phyloP scores from a whole-genome alignment of 164 flowering plant species.

The Taxillus chinensis region DNA sequence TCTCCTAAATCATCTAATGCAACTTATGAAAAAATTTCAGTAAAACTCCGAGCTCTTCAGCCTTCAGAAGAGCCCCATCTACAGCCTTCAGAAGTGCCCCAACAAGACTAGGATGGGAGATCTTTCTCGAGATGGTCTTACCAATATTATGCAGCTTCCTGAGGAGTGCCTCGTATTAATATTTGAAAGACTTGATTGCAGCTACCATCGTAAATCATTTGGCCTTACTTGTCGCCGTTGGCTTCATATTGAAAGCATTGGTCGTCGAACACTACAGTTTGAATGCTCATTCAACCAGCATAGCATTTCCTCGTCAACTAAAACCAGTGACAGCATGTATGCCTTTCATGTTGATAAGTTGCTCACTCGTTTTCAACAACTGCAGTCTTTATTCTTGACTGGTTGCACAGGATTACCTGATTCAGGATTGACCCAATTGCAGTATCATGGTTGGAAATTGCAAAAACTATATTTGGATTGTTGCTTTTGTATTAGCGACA shows the following conservation, averaged over 20 bases:
- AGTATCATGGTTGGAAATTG: constrained; percentile 32
- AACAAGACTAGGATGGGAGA: constrained; percentile 12
- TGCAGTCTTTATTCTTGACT: constrained; percentile 41
- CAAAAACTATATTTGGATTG: constrained; percentile 39
- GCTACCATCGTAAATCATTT: constrained; percentile 49
- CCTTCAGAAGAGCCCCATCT: constrained; percentile 29
- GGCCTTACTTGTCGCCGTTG: constrained; percentile 64
- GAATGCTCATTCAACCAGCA: constrained; percentile 30
- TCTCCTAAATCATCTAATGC: constrained; percentile 28
- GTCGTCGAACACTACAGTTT: constrained; percentile 47
- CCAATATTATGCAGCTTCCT: constrained; percentile 42
- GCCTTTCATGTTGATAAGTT: constrained; percentile 33
- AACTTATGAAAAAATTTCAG: constrained; percentile 29
- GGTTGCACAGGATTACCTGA: constrained; percentile 58
- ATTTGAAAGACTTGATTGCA: constrained; percentile 27
- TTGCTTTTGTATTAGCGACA: constrained; percentile 49
- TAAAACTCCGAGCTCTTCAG: constrained; percentile 49
- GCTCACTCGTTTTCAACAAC: constrained; percentile 43
- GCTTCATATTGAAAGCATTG: constrained; percentile 50
- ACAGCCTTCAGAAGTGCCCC: background rate
- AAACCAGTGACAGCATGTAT: constrained; percentile 12
- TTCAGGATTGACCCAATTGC: constrained; percentile 29
- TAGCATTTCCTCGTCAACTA: constrained; percentile 12
- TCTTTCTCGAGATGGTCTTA: constrained; percentile 7
- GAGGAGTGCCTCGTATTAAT: constrained; percentile 53